Conservation (phyloP, 2,329 filamentous ascomycete species). For the Ampelomyces quisqualis region DNA sequence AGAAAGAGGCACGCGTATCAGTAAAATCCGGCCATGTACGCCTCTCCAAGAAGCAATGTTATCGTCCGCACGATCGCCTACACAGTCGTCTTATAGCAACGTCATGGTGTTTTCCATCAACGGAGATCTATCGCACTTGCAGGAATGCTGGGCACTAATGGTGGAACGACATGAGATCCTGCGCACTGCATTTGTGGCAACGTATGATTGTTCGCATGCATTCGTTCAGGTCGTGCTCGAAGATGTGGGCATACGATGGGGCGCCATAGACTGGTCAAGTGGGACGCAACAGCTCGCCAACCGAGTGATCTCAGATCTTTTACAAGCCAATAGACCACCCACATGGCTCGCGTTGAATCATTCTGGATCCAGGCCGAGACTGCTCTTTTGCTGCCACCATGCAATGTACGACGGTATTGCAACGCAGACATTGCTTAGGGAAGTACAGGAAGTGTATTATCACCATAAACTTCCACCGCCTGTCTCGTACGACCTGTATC, state of each 20-base stretch:
- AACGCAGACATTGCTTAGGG: constrained; percentile 66
- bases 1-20: constrained; percentile 25
- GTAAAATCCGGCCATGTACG: constrained; percentile 73
- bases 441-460: constrained; percentile 63
- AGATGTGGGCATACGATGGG: constrained; percentile 35
- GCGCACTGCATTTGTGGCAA: constrained; percentile 72
- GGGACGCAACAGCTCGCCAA: constrained; percentile 12
- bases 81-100: constrained; percentile 67
- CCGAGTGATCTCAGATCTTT: constrained; percentile 44
- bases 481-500: constrained; percentile 63
- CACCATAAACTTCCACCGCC: constrained; percentile 52
- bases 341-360: constrained; percentile 35
- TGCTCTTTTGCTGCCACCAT: constrained; percentile 68
- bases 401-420: constrained; percentile 84
- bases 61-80: constrained; percentile 53
- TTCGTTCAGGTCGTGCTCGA: constrained; percentile 72
- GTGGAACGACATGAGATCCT: constrained; percentile 71
- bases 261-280: not conserved
- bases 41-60: constrained; percentile 89
- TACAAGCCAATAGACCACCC: constrained; percentile 36
- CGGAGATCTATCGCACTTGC: constrained; percentile 54
- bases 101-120: constrained; percentile 64
- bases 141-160: constrained; percentile 63
- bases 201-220: constrained; percentile 59
- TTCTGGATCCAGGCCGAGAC: constrained; percentile 27